Evolutionary conservation across 2,329 filamentous ascomycete species (phyloP), one percentile per base, ranked within the genome.

Genomic region (Bipolaris cookei): DNA sequence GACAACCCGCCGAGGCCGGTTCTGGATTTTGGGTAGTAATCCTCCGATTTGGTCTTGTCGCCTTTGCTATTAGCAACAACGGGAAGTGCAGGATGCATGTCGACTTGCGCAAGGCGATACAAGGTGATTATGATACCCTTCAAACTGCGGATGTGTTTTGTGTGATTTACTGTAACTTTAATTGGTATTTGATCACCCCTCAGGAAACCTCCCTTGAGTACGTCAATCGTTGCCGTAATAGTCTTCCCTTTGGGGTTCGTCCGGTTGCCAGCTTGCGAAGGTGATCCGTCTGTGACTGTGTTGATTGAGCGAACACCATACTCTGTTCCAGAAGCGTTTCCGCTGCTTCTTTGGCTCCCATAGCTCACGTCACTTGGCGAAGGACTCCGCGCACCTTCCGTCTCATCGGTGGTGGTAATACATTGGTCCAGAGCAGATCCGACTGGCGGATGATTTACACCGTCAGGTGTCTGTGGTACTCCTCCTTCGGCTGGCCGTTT

Each of bases 111-210:
- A 75, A 96, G 91, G 42, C 95, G 87, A 74, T 96, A 97, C 7
- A 99, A 81, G 1, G 95, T 98, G 43, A 97, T 87, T 59, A 98
- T 95, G 45, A 98, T 90, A 6, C 95, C 94, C 66, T 94, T 90
- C 78, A 97, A 84, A 73, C 92, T 98, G 79, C 94, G 92, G 70
- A 98, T 86, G 56, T 88, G 85, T 75, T 96, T 96, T 58, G 90
- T 94, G 73, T 98, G 95, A 62, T 92, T 89, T 58, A 99, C 88
- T 0, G 85, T 87, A 50, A 98, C 88, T 67, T 86, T 89, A 51
- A 98, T 84, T 0, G 91, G 88, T 41, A 98, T 82, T 21, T 85
- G 86, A 67, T 98, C 95, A 14, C 95, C 95, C 0, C 92, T 88
- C 13, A 98, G 81, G 71, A 90, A 96, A 16, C 93, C 95, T 11